phyloP scores from a whole-genome alignment of 257 asterid genomes.

The Solanum tarijense region DNA sequence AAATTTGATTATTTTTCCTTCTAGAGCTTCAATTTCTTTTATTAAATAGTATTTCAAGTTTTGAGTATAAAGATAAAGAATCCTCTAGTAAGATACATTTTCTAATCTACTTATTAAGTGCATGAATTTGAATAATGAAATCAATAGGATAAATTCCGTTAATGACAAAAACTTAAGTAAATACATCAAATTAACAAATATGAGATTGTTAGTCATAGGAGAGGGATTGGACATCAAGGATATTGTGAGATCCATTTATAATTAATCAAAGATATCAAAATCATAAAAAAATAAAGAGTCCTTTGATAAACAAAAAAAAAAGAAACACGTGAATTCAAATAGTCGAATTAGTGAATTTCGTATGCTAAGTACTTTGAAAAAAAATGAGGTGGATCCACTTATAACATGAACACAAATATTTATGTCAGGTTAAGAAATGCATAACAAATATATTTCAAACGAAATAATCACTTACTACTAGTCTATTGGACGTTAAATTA shows the following conservation, averaged over 20 bases:
- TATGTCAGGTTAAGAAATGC: background rate
- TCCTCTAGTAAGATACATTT: background rate
- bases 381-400: background rate
- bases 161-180: background rate
- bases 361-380: background rate
- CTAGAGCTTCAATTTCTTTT: background rate
- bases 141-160: background rate
- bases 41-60: background rate
- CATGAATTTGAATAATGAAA: background rate
- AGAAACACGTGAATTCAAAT: background rate
- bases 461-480: background rate
- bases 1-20: background rate
- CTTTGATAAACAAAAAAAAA: background rate
- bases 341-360: background rate
- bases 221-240: background rate
- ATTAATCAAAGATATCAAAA: background rate
- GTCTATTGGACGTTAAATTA: background rate
- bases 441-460: background rate
- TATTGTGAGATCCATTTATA: background rate
- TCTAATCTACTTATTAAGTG: too few species aligned
- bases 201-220: background rate
- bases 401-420: background rate
- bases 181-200: background rate
- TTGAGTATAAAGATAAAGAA: background rate
- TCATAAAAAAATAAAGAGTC: background rate